Evolutionary conservation across 2,329 filamentous ascomycete species (phyloP), one percentile per base, ranked within the genome.

Genomic region (Botryotinia globosa): DNA sequence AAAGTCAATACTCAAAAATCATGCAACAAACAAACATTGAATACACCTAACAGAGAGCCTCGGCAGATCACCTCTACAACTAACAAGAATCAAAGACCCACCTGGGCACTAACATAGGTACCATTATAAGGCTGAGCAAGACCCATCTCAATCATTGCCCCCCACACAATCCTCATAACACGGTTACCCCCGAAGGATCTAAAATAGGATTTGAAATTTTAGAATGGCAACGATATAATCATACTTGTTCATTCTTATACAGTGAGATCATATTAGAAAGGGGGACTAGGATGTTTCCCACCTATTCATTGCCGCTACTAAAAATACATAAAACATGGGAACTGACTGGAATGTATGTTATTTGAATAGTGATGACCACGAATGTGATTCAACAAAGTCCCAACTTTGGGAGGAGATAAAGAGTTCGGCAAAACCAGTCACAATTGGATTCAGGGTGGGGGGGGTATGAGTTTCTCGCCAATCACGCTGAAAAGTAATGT

Each of bases 381-480:
- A 61, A 25, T 59, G 18, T 20, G 10, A 22, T 6, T 6, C 18
- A 16, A 12, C 16, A 16, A 22, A n/a, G 20, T 37, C 44, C 44
- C 63, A 65, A 37, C 44, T 54, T 29, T 29, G 45, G 64, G 45
- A 51, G 25, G 4, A 9, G 16, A 39, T 39, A 20, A 22, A 37
- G 12, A 25, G 9, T 34, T 48, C 20, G 20, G 20, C n/a, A 22
- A 25, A n/a, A 62, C 1, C 6, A 65, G 29, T 29, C 45, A 20
- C 34, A 48, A 6, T n/a, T 20, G 29, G 5, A 18, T 39, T 16
- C 22, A 39, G n/a, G 3, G 16, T 42, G 16, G n/a, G 9, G 16
- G 6, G 6, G 2, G 0, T 1, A 32, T 64, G 10, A 48, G 10
- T 22, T 9, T 2, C n/a, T 22, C 9, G 8, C 6, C 2, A 9